Conservation (phyloP, 768 basidiomycete genomes). For the Mycena maculata region DNA sequence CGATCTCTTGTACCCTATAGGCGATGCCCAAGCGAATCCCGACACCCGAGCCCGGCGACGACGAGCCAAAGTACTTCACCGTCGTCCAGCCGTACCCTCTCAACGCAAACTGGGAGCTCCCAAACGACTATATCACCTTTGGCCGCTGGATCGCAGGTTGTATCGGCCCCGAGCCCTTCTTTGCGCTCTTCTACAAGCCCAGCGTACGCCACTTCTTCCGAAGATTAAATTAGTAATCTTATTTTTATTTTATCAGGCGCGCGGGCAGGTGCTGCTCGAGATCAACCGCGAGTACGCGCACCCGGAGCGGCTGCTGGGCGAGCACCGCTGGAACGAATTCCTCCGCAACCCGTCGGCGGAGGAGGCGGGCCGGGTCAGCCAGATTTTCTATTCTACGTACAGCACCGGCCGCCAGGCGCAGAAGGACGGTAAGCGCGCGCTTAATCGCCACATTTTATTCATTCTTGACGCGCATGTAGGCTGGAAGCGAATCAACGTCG, state of each 20-base stretch:
- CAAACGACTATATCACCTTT: constrained; percentile 52
- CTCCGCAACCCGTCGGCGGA: constrained; percentile 52
- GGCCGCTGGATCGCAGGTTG: constrained; percentile 61
- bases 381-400: constrained; percentile 59
- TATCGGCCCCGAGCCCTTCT: constrained; percentile 51
- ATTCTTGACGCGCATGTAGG: constrained; percentile 47
- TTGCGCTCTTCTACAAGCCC: constrained; percentile 61
- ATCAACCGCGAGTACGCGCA: constrained; percentile 52
- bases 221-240: neutral
- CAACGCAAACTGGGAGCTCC: constrained; percentile 58
- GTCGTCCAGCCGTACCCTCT: constrained; percentile 63
- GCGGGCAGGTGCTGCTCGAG: constrained; percentile 62
- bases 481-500: constrained; percentile 61
- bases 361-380: constrained; percentile 49
- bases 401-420: constrained; percentile 55
- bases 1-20: no score
- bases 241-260: constrained; percentile 49
- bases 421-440: constrained; percentile 57
- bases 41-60: constrained; percentile 45
- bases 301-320: constrained; percentile 56
- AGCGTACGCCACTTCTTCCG: constrained; percentile 44
- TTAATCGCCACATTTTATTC: neutral
- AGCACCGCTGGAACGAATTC: constrained; percentile 62
- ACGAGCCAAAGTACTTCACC: constrained; percentile 61
- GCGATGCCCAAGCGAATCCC: constrained; percentile 44